These are phyloP conservation scores for Tetraselmis striata DNA, from an alignment of 139 green algal genomes.

Conservation along the genomic window DNA sequence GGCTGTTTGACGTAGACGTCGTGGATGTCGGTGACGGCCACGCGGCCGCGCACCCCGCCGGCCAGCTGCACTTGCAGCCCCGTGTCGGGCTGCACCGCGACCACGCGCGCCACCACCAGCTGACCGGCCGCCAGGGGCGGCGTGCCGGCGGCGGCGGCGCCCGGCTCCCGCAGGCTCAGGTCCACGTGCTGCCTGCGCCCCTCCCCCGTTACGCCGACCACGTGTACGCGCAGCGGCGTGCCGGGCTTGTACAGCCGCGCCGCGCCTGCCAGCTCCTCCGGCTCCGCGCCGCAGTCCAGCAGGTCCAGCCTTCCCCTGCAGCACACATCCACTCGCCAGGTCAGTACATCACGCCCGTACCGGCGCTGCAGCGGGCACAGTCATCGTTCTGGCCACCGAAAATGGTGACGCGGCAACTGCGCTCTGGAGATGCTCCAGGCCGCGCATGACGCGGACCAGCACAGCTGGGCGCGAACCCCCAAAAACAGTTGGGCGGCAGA, in stretches of 20 bases:
- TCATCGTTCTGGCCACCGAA: too few relatives aligned
- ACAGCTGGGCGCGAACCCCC: too few relatives aligned
- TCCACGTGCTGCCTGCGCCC: conserved; percentile 36
- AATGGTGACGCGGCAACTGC: too few relatives aligned
- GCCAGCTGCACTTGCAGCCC: conserved; percentile 64
- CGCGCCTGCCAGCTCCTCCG: conserved; percentile 13
- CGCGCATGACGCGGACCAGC: too few relatives aligned
- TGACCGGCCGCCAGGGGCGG: conserved; percentile 13
- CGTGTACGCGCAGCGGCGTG: neutral
- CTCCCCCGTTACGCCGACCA: conserved; percentile 26
- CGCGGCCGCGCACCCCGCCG: conserved; percentile 23
- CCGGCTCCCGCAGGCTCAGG: conserved; percentile 28
- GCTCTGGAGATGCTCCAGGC: too few relatives aligned
- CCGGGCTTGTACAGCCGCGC: neutral
- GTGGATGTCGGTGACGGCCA: conserved; percentile 72
- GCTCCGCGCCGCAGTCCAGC: conserved; percentile 36
- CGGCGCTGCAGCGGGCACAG: too few relatives aligned
- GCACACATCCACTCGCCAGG: too few relatives aligned
- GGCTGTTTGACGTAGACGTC: conserved; percentile 58
- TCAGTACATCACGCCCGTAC: too few relatives aligned
- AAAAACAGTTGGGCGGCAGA: too few relatives aligned
- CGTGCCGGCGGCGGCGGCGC: conserved; percentile 30
- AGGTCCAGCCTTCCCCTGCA: conserved; percentile 31
- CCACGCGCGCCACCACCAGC: conserved; percentile 40
- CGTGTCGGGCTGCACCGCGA: conserved; percentile 18